A percentile compares a stretch with the other conserved stretches of the same genome.
phyloP scores from a whole-genome alignment of 2,329 filamentous ascomycete genomes.

The Penicillium sp. region DNA sequence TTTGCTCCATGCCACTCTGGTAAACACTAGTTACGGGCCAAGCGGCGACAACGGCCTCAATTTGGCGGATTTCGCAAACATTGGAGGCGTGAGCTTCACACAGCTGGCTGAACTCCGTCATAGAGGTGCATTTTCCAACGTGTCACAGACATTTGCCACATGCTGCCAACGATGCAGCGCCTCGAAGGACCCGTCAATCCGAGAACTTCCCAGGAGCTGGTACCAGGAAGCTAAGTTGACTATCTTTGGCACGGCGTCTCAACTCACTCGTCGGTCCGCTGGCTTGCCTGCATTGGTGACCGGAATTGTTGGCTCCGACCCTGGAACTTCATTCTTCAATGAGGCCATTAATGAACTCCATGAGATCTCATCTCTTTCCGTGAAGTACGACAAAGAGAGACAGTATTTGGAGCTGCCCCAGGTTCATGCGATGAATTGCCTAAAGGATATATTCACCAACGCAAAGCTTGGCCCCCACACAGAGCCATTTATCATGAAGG shows the following conservation, averaged over 20 bases:
- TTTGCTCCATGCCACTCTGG: conserved; percentile 63
- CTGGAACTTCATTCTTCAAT: conserved; percentile 49
- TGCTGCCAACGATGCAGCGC: conserved; percentile 69
- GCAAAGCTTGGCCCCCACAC: conserved; percentile 71
- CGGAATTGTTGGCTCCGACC: conserved; percentile 66
- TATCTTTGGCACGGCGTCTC: conserved; percentile 73
- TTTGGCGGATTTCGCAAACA: conserved; percentile 57
- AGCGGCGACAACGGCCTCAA: conserved; percentile 48
- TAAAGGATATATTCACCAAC: conserved; percentile 88
- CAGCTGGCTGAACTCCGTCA: conserved; percentile 83
- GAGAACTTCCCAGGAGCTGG: conserved; percentile 61
- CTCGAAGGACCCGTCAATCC: conserved; percentile 47
- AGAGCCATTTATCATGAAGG: conserved; percentile 69
- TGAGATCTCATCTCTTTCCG: conserved; percentile 36
- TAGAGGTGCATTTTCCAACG: conserved; percentile 88
- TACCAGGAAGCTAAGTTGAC: conserved; percentile 66
- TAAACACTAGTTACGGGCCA: conserved; percentile 52
- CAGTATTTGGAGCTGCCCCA: conserved; percentile 67
- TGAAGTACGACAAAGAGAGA: conserved; percentile 26
- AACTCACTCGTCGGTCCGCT: conserved; percentile 81
- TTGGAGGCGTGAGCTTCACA: conserved; percentile 74
- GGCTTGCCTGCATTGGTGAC: conserved; percentile 85
- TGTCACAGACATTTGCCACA: conserved; percentile 78
- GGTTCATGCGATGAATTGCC: conserved; percentile 90
- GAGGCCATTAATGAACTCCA: conserved; percentile 45